Base-by-base conservation (phyloP, 2,329 filamentous ascomycete species). In the Cladosporium sp. region DNA sequence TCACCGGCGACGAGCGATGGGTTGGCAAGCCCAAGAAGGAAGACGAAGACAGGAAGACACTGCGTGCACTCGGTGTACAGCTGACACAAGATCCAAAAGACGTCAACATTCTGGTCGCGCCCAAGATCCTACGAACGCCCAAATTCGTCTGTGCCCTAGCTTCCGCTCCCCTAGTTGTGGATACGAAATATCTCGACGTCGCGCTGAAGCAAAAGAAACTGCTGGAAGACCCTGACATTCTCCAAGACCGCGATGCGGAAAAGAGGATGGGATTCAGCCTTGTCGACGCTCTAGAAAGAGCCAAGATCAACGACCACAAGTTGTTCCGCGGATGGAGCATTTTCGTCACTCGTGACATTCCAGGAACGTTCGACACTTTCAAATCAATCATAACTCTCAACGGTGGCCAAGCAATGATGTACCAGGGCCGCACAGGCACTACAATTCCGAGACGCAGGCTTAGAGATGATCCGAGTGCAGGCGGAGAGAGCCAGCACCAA, bases 141-240 rank as follows among this genome's bases (percentile, higher is more conserved):
- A 99, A 99, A 75, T 99, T 99, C 75, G 88, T 98, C 58, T 90
- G 89, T 67, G 92, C 93, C 14, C 81, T 99, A 30, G 93, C 95
- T 21, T 88, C 88, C 66, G 93, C 91, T 0, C 92, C 93, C 0
- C 84, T 86, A 1, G 86, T 98, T 51, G 85, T 98, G 63, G 88
- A 88, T 54, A 90, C 89, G 0, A 84, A 86, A 10, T 99, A 92
- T 76, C 86, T 99, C 65, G 91, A 94, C 64, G 83, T 86, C 26
- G 92, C 90, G 56, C 82, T 98, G 13, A 87, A 91, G 54, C 82
- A 87, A 34, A 87, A 90, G 68, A 83, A 88, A 72, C 67, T 75
- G 6, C 82, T 89, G 0, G 80, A 88, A 0, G 83, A 91, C 11
- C 93, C 89, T 73, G 76, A 84, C 6, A 84, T 98, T 49, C 70